Conservation (phyloP, 257 asterid species). For the Pogostemon cablin region DNA sequence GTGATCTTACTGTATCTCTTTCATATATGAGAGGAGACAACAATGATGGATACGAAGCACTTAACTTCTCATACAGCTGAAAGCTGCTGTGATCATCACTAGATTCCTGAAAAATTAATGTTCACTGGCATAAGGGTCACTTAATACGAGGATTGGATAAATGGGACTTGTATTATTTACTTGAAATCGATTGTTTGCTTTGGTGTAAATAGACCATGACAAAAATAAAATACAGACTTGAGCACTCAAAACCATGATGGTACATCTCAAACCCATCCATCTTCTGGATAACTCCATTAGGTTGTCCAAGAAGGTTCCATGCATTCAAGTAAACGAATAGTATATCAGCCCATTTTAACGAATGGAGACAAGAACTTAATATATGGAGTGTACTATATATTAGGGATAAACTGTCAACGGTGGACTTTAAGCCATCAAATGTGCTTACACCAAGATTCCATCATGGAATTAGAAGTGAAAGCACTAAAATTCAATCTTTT, state of each 20-base stretch:
- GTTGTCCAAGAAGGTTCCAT: not conserved
- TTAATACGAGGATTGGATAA: not conserved
- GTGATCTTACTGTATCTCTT: slow-evolving; percentile 72
- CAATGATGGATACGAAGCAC: slow-evolving; percentile 78
- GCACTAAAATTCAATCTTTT: not conserved
- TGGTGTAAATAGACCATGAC: not conserved
- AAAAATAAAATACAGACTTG: not conserved
- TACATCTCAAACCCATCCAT: no score
- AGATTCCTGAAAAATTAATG: slow-evolving; percentile 48
- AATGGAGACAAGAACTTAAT: not conserved
- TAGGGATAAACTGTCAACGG: not conserved
- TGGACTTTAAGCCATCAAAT: slow-evolving; percentile 5
- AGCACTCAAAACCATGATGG: no score
- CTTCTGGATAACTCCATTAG: not conserved
- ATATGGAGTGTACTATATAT: not conserved
- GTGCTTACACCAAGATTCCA: not conserved
- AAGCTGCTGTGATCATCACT: slow-evolving; percentile 45
- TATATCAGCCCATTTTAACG: not conserved
- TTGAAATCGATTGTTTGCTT: not conserved
- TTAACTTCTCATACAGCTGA: slow-evolving; percentile 72
- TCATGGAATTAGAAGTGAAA: not conserved
- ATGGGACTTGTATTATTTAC: not conserved
- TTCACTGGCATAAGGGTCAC: not conserved
- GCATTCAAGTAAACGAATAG: not conserved
- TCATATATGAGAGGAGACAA: slow-evolving; percentile 80